Conservation (phyloP, 1,284 basidiomycete species). For the Ganoderma resinaceum region DNA sequence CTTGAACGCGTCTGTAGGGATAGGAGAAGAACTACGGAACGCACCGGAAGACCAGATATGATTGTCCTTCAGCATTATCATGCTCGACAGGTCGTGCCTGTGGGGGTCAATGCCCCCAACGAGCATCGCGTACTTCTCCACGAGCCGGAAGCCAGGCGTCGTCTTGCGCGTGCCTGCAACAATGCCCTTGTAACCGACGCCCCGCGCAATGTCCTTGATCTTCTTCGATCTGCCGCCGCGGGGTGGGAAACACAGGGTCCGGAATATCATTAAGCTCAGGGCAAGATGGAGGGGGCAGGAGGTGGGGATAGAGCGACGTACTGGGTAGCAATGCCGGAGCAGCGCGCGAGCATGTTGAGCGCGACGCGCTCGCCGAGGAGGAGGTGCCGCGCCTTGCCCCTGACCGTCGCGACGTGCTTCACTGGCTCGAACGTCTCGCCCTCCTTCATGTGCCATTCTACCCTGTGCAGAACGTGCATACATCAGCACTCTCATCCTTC, state of each 20-base stretch:
- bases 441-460: constrained; percentile 93
- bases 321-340: constrained; percentile 97
- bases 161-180: constrained; percentile 98
- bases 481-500: not conserved
- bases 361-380: constrained; percentile 96
- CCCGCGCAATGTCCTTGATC: constrained; percentile 83
- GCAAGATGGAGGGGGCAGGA: not conserved
- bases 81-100: constrained; percentile 95
- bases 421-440: constrained; percentile 82
- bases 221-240: constrained; percentile 67
- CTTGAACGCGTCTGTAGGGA: not conserved
- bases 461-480: constrained; percentile 53
- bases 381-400: constrained; percentile 87
- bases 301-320: constrained; percentile 45
- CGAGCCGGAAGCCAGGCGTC: constrained; percentile 96
- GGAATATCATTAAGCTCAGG: not conserved
- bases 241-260: not conserved
- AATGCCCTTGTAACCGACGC: constrained; percentile 86
- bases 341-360: constrained; percentile 93
- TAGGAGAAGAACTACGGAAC: constrained; percentile 26
- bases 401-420: constrained; percentile 92
- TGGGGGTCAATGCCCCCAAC: constrained; percentile 97
- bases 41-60: constrained; percentile 96
- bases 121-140: constrained; percentile 99
- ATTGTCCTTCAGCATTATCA: constrained; percentile 99